Evolutionary conservation across 768 basidiomycete genomes (phyloP), one percentile per base, ranked within the genome.

Genomic region (Boletus vermiculosoides): DNA sequence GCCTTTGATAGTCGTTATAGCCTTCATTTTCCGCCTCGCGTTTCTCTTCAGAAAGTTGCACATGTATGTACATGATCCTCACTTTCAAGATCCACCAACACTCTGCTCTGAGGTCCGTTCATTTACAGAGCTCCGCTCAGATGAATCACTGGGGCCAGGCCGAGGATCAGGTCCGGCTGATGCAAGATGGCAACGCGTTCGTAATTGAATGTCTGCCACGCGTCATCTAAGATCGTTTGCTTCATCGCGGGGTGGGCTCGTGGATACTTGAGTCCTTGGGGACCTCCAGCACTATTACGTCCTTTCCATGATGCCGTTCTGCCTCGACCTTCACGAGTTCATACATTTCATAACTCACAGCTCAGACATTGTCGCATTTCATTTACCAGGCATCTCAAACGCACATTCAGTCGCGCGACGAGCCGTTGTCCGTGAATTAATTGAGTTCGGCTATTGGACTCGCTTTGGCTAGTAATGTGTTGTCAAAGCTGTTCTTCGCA

Each of bases 131-230:
- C 61, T 70, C 70, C 70, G 65, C 59, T 44, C 59, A 69, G 52
- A 70, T 70, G 67, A 59, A 70, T 67, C 59, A 58, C 52, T 66
- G 65, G 67, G 58, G 56, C 62, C 56, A 69, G 62, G 62, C 69
- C 70, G 70, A 70, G 69, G 69, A 70, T 70, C 67, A 71, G 67
- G 67, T 59, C 65, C 67, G 65, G 56, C 41, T 57, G 61, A 60
- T 53, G 3, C 55, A 62, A 51, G 55, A 57, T 59, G 63, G 57
- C 63, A 63, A 70, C 66, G 62, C 63, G 68, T 69, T 44, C 50
- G 52, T 57, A 50, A 57, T 23, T 64, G 57, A 42, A 55, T 68
- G 61, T 58, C 52, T 66, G 58, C 67, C 69, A 71, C 63, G 69
- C 67, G 59, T 53, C 57, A 52, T 42, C 54, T 44, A 31, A 47